phyloP scores from a whole-genome alignment of 2,329 filamentous ascomycete genomes.

The Aspergillus floridensis region DNA sequence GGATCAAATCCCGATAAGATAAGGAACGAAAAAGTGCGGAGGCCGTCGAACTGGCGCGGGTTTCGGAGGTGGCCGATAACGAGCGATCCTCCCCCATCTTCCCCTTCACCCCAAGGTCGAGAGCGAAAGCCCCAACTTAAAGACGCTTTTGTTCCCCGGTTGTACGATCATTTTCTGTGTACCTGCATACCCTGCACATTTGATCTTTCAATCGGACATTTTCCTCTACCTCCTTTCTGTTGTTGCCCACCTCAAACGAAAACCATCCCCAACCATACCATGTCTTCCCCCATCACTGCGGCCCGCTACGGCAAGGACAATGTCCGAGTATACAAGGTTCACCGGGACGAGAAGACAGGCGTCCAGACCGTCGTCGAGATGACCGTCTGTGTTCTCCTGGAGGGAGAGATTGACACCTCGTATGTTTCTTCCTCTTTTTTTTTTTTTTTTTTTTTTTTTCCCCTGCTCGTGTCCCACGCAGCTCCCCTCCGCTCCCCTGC shows the following conservation, averaged over 20 bases:
- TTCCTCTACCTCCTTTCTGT: neutral
- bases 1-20: conserved; percentile 29
- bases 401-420: conserved; percentile 86
- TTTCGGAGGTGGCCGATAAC: conserved; percentile 40
- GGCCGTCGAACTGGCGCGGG: conserved; percentile 28
- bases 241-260: too few relatives aligned
- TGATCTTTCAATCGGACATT: neutral
- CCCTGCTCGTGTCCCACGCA: too few relatives aligned
- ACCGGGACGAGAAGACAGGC: conserved; percentile 72
- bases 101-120: conserved; percentile 3
- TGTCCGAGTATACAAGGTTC: conserved; percentile 94
- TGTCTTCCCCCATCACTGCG: conserved; percentile 42
- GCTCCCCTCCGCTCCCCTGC: too few relatives aligned
- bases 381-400: conserved; percentile 87
- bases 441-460: neutral
- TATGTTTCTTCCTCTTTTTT: conserved; percentile 43
- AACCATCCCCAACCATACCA: conserved; percentile 7
- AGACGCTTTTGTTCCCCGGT: conserved; percentile 9
- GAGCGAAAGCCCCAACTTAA: conserved; percentile 13
- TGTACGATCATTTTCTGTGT: neutral
- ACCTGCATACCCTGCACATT: neutral
- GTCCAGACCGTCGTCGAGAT: conserved; percentile 88
- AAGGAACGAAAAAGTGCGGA: conserved; percentile 26
- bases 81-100: conserved; percentile 15
- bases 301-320: conserved; percentile 74